A percentile compares a stretch with the other conserved stretches of the same genome.
phyloP scores from a whole-genome alignment of 2,329 filamentous ascomycete species.

The Teratosphaeriaceae sp. region DNA sequence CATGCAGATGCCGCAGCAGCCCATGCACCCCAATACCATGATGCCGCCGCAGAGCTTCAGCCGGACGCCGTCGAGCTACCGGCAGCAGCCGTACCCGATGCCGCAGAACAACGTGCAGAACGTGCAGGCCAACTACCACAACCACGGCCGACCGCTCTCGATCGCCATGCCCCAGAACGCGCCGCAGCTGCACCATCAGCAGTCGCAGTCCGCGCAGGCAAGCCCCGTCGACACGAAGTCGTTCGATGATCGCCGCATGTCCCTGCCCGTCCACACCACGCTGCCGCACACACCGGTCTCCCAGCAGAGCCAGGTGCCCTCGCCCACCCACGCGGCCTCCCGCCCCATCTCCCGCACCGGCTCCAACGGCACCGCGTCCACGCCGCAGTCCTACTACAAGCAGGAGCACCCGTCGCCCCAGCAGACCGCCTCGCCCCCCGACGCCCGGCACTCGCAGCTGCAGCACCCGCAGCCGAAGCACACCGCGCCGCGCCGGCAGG shows the following conservation, averaged over 20 bases:
- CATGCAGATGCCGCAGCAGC: constrained; percentile 19
- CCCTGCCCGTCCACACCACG: constrained; percentile 29
- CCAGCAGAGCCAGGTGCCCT: constrained; percentile 19
- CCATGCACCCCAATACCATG: constrained; percentile 9
- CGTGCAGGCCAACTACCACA: constrained; percentile 30
- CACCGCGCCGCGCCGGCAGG: constrained; percentile 1
- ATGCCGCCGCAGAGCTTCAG: constrained; percentile 18
- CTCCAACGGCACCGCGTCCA: constrained; percentile 15
- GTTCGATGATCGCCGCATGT: constrained; percentile 33
- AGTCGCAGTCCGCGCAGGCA: constrained; percentile 12
- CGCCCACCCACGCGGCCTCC: constrained; percentile 10
- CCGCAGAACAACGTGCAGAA: constrained; percentile 20
- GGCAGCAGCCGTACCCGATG: constrained; percentile 39
- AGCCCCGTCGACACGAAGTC: constrained; percentile 11
- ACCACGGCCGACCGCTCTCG: constrained; percentile 40
- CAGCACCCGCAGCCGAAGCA: constrained; percentile 3
- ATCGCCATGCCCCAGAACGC: constrained; percentile 36
- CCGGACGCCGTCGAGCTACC: constrained; percentile 25
- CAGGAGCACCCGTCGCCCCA: constrained; percentile 11
- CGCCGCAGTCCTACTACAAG: constrained; percentile 11
- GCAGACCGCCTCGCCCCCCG: constrained; percentile 23
- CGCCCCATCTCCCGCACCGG: constrained; percentile 19
- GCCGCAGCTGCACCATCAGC: constrained; percentile 21
- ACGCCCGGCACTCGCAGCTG: too few relatives aligned
- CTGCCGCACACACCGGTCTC: constrained; percentile 13